Conservation (phyloP, 2,329 filamentous ascomycete species). For the Ambrosiella beaveri region DNA sequence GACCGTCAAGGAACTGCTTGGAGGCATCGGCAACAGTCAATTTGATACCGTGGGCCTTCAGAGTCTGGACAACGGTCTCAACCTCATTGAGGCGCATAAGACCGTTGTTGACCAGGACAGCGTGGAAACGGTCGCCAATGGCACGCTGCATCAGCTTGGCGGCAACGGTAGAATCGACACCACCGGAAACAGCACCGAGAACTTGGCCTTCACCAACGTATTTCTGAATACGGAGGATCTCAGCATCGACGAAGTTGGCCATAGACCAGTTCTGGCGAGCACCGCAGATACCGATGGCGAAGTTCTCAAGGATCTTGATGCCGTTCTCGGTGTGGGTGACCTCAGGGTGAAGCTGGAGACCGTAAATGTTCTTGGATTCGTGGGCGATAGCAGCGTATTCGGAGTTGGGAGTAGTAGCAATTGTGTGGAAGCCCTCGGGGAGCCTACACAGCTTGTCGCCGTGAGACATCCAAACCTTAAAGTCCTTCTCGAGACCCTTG, state of each 20-base stretch:
- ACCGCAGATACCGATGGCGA: slow-evolving; percentile 65
- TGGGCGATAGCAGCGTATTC: slow-evolving; percentile 68
- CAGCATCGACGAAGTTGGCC: slow-evolving; percentile 63
- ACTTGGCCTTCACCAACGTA: slow-evolving; percentile 77
- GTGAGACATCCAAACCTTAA: slow-evolving; percentile 64
- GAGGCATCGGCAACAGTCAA: slow-evolving; percentile 70
- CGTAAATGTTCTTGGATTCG: slow-evolving; percentile 51
- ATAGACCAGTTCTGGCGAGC: slow-evolving; percentile 69
- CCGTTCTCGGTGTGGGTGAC: slow-evolving; percentile 55
- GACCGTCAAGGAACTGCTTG: slow-evolving; percentile 56
- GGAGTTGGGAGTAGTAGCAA: slow-evolving; percentile 61
- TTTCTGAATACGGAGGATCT: slow-evolving; percentile 62
- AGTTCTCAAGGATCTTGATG: slow-evolving; percentile 59
- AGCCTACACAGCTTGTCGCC: slow-evolving; percentile 66
- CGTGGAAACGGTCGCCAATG: slow-evolving; percentile 67
- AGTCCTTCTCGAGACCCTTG: slow-evolving; percentile 45
- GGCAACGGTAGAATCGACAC: slow-evolving; percentile 79
- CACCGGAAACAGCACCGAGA: slow-evolving; percentile 37
- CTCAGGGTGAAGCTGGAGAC: slow-evolving; percentile 83
- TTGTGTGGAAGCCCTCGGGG: slow-evolving; percentile 53
- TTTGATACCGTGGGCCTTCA: slow-evolving; percentile 70
- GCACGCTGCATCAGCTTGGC: slow-evolving; percentile 74
- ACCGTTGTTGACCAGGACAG: slow-evolving; percentile 73
- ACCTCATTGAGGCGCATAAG: slow-evolving; percentile 77
- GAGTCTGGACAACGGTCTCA: slow-evolving; percentile 60